Evolutionary conservation across 176 grass and related monocot genomes (phyloP).

Genomic region (Oryza meyeriana): DNA sequence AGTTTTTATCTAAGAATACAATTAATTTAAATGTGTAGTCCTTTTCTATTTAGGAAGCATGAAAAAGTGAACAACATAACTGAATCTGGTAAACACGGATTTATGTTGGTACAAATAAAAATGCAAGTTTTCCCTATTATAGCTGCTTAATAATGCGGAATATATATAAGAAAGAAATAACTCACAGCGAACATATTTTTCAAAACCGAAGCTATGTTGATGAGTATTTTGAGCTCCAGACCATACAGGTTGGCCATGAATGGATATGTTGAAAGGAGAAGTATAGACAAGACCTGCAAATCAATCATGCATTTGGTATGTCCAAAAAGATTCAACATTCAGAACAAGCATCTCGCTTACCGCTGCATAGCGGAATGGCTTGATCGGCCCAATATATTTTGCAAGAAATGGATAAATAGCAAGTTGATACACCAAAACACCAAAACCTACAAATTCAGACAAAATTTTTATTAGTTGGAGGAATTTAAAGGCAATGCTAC

Average conservation of each 20-base stretch:
- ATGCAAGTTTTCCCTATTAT: neutral
- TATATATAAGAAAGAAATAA: neutral
- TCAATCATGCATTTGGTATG: conserved; percentile 12
- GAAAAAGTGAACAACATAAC: neutral
- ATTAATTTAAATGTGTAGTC: neutral
- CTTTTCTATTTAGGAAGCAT: neutral
- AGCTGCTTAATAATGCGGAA: neutral
- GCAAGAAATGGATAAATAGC: conserved; percentile 48
- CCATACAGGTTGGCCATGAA: conserved; percentile 54
- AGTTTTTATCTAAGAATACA: neutral
- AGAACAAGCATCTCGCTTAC: conserved; percentile 31
- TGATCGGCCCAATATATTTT: conserved; percentile 46
- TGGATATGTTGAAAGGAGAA: conserved; percentile 59
- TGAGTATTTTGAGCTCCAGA: conserved; percentile 43
- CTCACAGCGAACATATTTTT: conserved; percentile 60
- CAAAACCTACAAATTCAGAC: conserved; percentile 42
- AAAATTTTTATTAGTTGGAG: neutral
- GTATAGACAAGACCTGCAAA: conserved; percentile 56
- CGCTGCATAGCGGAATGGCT: conserved; percentile 45
- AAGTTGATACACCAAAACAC: conserved; percentile 57
- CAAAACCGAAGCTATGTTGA: conserved; percentile 55
- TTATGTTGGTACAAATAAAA: neutral
- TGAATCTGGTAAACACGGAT: neutral
- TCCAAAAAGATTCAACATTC: neutral
- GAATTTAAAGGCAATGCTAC: neutral